A percentile compares a stretch with the other conserved stretches of the same genome.
phyloP scores from a whole-genome alignment of 2,329 filamentous ascomycete species.

The Apiospora phragmitis region DNA sequence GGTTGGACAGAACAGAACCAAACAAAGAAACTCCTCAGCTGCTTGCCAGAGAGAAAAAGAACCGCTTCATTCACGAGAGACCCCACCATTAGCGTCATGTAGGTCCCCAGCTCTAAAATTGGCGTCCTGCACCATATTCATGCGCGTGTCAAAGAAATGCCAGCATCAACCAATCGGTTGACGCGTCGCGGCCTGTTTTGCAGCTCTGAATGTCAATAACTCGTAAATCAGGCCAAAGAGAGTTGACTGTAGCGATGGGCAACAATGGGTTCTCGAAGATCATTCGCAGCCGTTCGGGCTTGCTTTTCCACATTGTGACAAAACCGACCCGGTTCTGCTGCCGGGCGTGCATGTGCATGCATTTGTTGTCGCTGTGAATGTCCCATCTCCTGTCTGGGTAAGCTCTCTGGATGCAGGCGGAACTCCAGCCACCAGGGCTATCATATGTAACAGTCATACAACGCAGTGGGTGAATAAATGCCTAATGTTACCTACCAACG shows the following conservation, averaged over 20 bases:
- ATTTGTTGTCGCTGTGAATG: background rate
- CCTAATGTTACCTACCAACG: background rate
- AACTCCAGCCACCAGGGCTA: background rate
- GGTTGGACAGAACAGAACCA: background rate
- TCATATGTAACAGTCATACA: background rate
- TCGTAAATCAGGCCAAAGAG: background rate
- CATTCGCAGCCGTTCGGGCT: background rate
- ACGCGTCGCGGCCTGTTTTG: background rate
- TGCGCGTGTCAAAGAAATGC: slow-evolving; percentile 19
- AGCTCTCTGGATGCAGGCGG: background rate
- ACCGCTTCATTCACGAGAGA: slow-evolving; percentile 8
- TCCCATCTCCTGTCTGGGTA: background rate
- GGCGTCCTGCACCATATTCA: slow-evolving; percentile 19
- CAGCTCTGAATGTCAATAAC: background rate
- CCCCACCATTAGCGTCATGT: slow-evolving; percentile 15
- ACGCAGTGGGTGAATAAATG: background rate
- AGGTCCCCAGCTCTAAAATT: slow-evolving; percentile 25
- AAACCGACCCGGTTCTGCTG: background rate
- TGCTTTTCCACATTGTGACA: background rate
- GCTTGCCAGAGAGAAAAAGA: background rate
- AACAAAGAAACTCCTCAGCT: background rate
- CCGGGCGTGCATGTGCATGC: background rate
- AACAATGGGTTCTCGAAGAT: background rate
- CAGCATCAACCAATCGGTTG: slow-evolving; percentile 12
- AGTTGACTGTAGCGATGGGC: slow-evolving; percentile 1